phyloP scores from a whole-genome alignment of 169 alveolate genomes.

The Toxoplasma gondii region DNA sequence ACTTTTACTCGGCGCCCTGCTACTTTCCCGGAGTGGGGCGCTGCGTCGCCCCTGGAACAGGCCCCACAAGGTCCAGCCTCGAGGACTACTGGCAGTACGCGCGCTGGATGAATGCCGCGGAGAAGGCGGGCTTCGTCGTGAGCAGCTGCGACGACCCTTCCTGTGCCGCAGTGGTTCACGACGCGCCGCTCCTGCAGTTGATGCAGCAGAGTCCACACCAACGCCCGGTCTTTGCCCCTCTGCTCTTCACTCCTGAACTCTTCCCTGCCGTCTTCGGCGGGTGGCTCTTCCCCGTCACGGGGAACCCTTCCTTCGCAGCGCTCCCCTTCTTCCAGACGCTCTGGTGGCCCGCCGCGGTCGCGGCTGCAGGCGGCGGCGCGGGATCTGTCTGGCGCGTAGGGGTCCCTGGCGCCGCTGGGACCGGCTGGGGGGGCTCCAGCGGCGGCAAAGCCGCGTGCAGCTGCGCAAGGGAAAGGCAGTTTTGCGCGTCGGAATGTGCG shows the following conservation, averaged over 20 bases:
- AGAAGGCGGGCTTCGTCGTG: not conserved
- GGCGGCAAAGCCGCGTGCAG: not conserved
- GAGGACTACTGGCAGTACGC: conserved; percentile 6
- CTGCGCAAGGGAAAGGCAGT: not conserved
- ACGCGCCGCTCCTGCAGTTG: not conserved
- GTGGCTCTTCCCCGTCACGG: not conserved
- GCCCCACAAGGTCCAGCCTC: not conserved
- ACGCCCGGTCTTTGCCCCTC: not conserved
- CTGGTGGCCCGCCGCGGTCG: not conserved
- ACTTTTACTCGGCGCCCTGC: not conserved
- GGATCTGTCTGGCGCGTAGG: not conserved
- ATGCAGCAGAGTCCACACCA: not conserved
- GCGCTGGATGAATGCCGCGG: not conserved
- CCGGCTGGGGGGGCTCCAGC: not conserved
- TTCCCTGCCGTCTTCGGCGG: conserved; percentile 7
- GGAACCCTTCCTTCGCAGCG: not conserved
- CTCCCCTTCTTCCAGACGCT: not conserved
- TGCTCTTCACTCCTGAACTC: not conserved
- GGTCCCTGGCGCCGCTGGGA: not conserved
- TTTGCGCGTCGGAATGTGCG: too few relatives aligned
- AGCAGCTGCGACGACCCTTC: not conserved
- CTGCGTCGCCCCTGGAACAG: not conserved
- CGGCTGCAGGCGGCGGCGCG: not conserved
- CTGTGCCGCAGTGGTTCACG: not conserved
- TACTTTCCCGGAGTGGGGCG: not conserved